Evolutionary conservation across 2,329 filamentous ascomycete species (phyloP).

Genomic region (Mariannaea sp.): DNA sequence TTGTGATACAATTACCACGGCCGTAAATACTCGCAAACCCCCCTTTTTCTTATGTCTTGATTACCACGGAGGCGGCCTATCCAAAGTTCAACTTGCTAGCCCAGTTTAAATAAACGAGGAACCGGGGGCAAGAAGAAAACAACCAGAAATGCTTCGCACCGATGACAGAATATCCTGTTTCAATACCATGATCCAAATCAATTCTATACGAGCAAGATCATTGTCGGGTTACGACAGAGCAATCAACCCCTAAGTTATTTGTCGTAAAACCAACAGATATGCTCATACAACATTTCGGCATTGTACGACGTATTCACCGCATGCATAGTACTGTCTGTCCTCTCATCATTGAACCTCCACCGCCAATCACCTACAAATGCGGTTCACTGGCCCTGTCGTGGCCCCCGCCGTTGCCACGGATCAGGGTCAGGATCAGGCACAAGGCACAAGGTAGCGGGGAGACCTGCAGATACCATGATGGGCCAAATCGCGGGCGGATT

Average conservation of each 20-base stretch:
- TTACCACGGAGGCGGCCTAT: background rate
- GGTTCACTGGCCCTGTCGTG: slow-evolving; percentile 27
- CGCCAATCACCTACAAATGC: slow-evolving; percentile 23
- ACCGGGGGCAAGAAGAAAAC: slow-evolving; percentile 3
- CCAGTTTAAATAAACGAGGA: background rate
- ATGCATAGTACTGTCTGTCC: slow-evolving; percentile 3
- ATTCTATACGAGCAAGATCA: slow-evolving; percentile 15
- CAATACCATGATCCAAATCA: too few relatives aligned
- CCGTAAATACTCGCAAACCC: background rate
- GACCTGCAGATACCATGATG: slow-evolving; percentile 8
- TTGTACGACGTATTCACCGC: too few relatives aligned
- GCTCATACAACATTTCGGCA: too few relatives aligned
- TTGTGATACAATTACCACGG: background rate
- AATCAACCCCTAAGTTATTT: too few relatives aligned
- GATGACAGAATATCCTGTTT: too few relatives aligned
- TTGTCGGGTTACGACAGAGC: too few relatives aligned
- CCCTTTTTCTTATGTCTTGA: background rate
- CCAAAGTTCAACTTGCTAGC: background rate
- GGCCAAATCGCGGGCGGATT: background rate
- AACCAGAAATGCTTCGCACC: too few relatives aligned
- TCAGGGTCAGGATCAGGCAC: slow-evolving; percentile 14
- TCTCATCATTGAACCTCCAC: slow-evolving; percentile 25
- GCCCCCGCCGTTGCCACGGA: slow-evolving; percentile 14
- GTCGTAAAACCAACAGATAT: too few relatives aligned
- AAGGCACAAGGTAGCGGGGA: slow-evolving; percentile 3